phyloP scores from a whole-genome alignment of 1,284 basidiomycete species.

The Naganishia cerealis region DNA sequence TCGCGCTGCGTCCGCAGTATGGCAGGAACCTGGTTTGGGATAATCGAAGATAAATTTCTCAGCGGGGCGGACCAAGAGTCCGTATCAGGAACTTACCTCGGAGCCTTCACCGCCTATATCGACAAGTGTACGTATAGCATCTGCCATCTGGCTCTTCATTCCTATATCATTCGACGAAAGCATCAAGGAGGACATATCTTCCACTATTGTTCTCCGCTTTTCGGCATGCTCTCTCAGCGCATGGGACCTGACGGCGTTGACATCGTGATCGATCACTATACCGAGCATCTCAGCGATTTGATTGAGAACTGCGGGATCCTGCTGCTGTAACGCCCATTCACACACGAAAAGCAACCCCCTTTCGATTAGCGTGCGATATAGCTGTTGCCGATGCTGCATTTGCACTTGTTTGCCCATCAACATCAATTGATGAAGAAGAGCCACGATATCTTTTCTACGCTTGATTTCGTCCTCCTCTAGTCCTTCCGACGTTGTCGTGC shows the following conservation, averaged over 20 bases:
- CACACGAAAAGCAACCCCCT: conserved; percentile 84
- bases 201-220: conserved; percentile 63
- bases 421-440: conserved; percentile 88
- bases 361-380: conserved; percentile 88
- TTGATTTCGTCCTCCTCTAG: conserved; percentile 48
- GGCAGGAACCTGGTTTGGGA: not conserved
- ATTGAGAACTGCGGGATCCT: conserved; percentile 64
- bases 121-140: conserved; percentile 80
- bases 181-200: conserved; percentile 73
- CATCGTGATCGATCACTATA: conserved; percentile 85
- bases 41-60: not conserved
- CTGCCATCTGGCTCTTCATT: conserved; percentile 84
- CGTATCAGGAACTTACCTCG: conserved; percentile 45
- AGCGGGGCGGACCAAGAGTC: not conserved
- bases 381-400: conserved; percentile 74
- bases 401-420: conserved; percentile 96
- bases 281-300: conserved; percentile 85
- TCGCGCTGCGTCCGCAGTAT: conserved; percentile 57
- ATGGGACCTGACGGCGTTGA: conserved; percentile 79
- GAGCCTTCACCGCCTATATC: conserved; percentile 61
- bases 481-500: conserved; percentile 41
- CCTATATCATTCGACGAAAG: conserved; percentile 77
- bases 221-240: conserved; percentile 75
- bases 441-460: conserved; percentile 70
- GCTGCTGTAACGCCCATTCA: conserved; percentile 75